Conservation (phyloP, 1,284 basidiomycete species). For the Hemileia vastatrix region DNA sequence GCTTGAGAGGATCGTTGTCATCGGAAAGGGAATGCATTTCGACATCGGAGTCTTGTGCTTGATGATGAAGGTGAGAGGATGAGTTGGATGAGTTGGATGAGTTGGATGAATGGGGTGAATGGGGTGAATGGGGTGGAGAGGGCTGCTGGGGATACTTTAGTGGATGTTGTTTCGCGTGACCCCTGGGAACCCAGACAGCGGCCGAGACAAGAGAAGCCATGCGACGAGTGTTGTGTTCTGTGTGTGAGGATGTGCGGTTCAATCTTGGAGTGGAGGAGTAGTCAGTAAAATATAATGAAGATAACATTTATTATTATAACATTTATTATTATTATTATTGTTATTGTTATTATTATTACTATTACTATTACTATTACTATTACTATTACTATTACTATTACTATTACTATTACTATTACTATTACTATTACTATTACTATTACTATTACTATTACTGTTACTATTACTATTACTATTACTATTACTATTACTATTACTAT, state of each 20-base stretch:
- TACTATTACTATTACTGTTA: no score
- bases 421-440: no score
- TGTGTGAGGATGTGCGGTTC: not conserved
- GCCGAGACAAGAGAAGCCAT: not conserved
- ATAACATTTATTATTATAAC: not conserved
- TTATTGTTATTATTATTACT: no score
- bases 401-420: no score
- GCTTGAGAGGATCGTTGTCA: slow-evolving; percentile 61
- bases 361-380: no score
- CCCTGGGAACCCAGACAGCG: not conserved
- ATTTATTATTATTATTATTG: not conserved
- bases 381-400: no score
- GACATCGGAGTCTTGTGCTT: no score
- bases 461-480: no score
- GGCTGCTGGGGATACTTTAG: no score
- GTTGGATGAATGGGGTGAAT: slow-evolving; percentile 1
- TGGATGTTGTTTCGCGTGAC: slow-evolving; percentile 2
- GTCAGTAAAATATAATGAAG: not conserved
- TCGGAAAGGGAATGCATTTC: slow-evolving; percentile 49
- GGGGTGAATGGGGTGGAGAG: slow-evolving; percentile 20
- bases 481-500: no score
- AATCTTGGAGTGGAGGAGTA: slow-evolving; percentile 6
- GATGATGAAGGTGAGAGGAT: slow-evolving; percentile 38
- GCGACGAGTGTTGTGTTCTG: not conserved
- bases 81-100: no score